Percentiles rank a stretch among this genome's conserved stretches.
These are phyloP conservation scores for Suillus plorans DNA, from an alignment of 768 basidiomycete species.

Conservation along the genomic window DNA sequence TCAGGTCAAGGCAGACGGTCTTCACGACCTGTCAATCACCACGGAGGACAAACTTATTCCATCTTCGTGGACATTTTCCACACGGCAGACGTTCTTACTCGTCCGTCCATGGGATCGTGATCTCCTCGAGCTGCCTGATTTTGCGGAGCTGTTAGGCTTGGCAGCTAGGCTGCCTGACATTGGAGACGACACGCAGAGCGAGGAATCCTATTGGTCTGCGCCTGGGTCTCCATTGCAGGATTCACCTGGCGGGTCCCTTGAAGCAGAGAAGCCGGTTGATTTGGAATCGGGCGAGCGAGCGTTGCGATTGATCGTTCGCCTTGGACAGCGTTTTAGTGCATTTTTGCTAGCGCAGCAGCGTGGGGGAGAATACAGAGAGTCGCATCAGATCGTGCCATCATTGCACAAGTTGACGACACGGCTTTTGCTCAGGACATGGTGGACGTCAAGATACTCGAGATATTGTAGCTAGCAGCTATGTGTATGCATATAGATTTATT, in stretches of 20 bases:
- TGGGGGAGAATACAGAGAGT: not conserved
- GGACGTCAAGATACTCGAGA: not conserved
- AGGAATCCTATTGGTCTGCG: too few species aligned
- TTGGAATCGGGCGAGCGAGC: too few species aligned
- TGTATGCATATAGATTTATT: too few species aligned
- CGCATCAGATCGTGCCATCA: not conserved
- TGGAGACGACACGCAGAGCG: too few species aligned
- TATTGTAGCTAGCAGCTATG: not conserved
- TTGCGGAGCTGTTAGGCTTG: not conserved
- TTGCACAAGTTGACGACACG: not conserved
- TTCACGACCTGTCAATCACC: not conserved
- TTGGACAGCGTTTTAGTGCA: not conserved
- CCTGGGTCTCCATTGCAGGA: too few species aligned
- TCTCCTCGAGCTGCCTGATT: not conserved
- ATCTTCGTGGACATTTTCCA: not conserved
- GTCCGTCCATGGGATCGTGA: not conserved
- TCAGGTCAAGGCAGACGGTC: too few species aligned
- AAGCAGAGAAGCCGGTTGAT: too few species aligned
- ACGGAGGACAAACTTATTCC: not conserved
- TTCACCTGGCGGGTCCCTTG: too few species aligned
- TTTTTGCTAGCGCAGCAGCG: not conserved
- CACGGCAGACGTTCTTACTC: not conserved
- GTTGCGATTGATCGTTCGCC: too few species aligned
- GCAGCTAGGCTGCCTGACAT: too few species aligned
- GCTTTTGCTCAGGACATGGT: not conserved